Evolutionary conservation across 345 rosid species (phyloP).

Genomic region (Eutrema japonicum): DNA sequence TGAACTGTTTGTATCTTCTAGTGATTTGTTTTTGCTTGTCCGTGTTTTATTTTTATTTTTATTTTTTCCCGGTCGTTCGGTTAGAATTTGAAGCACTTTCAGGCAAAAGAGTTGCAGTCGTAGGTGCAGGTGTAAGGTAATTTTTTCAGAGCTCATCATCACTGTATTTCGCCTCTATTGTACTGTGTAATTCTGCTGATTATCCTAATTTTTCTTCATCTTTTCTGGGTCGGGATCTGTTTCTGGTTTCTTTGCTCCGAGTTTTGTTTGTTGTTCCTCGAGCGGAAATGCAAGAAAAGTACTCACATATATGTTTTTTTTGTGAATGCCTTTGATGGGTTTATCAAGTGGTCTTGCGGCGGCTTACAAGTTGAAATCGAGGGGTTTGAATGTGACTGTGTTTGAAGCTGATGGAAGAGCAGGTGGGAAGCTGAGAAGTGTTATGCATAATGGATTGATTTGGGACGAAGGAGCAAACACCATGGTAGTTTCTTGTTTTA

Average conservation of each 20-base stretch:
- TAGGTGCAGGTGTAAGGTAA: conserved; percentile 92
- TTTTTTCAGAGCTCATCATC: background rate
- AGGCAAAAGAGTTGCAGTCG: conserved; percentile 69
- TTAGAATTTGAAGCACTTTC: conserved; percentile 47
- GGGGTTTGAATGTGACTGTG: conserved; percentile 73
- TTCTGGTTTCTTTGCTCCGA: background rate
- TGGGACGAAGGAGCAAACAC: conserved; percentile 99
- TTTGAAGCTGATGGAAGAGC: conserved; percentile 83
- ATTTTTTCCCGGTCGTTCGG: background rate
- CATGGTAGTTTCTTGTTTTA: conserved; percentile 53
- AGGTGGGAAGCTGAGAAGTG: conserved; percentile 88
- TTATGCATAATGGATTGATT: conserved; percentile 57
- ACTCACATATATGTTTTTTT: conserved; percentile 8
- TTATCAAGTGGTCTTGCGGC: conserved; percentile 84
- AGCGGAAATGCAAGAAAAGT: background rate
- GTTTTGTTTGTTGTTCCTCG: background rate
- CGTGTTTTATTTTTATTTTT: background rate
- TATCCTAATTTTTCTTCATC: background rate
- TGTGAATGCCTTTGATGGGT: background rate
- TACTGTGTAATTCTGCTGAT: conserved; percentile 7
- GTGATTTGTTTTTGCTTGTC: background rate
- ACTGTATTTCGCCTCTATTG: conserved; percentile 9
- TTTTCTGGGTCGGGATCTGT: too few relatives aligned
- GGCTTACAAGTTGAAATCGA: conserved; percentile 85
- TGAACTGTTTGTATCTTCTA: conserved; percentile 9